Evolutionary conservation across 2,329 filamentous ascomycete species (phyloP), one percentile per base, ranked within the genome.

Genomic region (Byssochlamys sp.): DNA sequence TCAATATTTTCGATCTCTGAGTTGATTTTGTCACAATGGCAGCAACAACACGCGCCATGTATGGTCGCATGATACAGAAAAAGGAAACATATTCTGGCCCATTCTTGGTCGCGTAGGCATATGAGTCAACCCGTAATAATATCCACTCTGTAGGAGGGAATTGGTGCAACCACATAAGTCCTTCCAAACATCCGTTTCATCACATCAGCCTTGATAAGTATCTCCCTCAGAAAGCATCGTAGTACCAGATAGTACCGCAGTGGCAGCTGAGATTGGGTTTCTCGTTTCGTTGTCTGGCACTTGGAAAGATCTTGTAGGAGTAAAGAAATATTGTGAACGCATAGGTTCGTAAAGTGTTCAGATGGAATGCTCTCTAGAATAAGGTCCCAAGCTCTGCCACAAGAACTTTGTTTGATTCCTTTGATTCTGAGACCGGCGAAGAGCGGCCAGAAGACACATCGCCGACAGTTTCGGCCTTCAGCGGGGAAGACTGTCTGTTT

Each of bases 361-460:
- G n/a, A 14, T 5, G 10, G 31, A 48, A 29, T n/a, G 50, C 51
- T 33, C 33, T 48, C 56, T 61, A 69, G 54, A 71, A 71, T 14
- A 71, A 52, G 28, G 64, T 69, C 0, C 69, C 69, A 3, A 69
- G 63, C 35, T 69, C 69, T 12, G 59, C 59, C 39, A 65, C 61
- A 24, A 68, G 54, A 55, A 67, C 29, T 3, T 58, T 59, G 5
- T 50, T 48, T 50, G 58, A 54, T 1, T 33, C 57, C 19, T 53
- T 58, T 4, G 45, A 50, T 27, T 53, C 58, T 11, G 52, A 35
- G 27, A 48, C 55, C n/a, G 60, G 52, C 39, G 63, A 57, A 24
- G 51, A 53, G 29, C 29, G 55, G 48, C 55, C 53, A 27, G 57
- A 57, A 19, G 35, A 4, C 9, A n/a, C 27, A 24, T 56, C 14